Conservation (phyloP, 352 stramenopile genomes). For the Phytophthora palmivora region DNA sequence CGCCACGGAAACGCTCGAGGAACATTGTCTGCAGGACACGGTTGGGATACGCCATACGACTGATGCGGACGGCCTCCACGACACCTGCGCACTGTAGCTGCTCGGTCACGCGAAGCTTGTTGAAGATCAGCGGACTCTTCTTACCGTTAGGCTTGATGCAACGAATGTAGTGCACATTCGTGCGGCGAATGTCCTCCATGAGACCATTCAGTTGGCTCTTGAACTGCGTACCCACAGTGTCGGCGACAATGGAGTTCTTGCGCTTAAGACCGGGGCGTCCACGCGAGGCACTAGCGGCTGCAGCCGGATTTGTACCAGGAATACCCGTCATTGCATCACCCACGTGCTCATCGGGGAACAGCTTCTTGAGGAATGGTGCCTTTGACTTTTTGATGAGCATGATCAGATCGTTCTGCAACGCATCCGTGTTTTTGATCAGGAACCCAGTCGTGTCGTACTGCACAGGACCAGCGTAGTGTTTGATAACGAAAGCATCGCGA, state of each 20-base stretch:
- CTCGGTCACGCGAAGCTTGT: conserved; percentile 93
- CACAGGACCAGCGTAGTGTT: conserved; percentile 97
- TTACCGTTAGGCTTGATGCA: conserved; percentile 99
- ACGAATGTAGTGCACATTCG: conserved; percentile 98
- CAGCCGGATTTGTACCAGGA: conserved; percentile 29
- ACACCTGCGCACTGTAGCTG: conserved; percentile 98
- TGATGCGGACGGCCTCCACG: conserved; percentile 98
- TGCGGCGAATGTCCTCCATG: conserved; percentile 95
- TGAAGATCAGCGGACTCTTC: conserved; percentile 91
- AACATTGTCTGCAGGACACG: conserved; percentile 92
- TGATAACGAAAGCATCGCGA: conserved; percentile 93
- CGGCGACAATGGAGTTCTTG: conserved; percentile 83
- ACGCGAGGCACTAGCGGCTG: conserved; percentile 24
- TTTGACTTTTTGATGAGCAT: conserved; percentile 74
- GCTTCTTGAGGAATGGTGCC: conserved; percentile 75
- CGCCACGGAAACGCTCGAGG: conserved; percentile 82
- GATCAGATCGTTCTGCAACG: conserved; percentile 94
- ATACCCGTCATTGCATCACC: conserved; percentile 56
- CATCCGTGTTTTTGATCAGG: conserved; percentile 98
- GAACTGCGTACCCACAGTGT: conserved; percentile 93
- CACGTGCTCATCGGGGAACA: conserved; percentile 79
- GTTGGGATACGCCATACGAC: conserved; percentile 98
- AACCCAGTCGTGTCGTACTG: conserved; percentile 94
- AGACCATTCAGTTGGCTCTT: conserved; percentile 93
- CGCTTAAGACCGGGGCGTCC: conserved; percentile 60